Evolutionary conservation across 768 basidiomycete genomes (phyloP).

Genomic region (Fomitopsis pulvina): DNA sequence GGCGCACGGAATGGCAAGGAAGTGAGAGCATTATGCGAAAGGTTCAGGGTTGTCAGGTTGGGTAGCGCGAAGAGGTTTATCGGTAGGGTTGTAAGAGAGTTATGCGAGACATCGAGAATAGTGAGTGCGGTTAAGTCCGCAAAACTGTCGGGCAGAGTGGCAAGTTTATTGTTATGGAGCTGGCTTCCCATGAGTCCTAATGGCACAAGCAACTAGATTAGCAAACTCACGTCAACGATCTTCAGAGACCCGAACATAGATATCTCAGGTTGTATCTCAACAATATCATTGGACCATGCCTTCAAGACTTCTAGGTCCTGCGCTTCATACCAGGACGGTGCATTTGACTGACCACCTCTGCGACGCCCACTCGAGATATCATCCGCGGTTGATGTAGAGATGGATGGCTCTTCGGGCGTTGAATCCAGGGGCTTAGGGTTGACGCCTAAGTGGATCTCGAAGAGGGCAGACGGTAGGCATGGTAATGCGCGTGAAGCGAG

Average conservation of each 20-base stretch:
- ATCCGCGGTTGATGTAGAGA: slow-evolving; percentile 28
- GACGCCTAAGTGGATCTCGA: slow-evolving; percentile 73
- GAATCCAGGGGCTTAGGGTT: slow-evolving; percentile 64
- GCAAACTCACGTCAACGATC: slow-evolving; percentile 59
- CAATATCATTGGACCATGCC: slow-evolving; percentile 74
- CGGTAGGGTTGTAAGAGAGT: slow-evolving; percentile 58
- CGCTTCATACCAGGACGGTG: slow-evolving; percentile 74
- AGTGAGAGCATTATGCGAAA: slow-evolving; percentile 64
- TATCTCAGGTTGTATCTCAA: slow-evolving; percentile 76
- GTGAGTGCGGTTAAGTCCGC: slow-evolving; percentile 63
- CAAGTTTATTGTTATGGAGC: slow-evolving; percentile 72
- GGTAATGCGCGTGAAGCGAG: slow-evolving; percentile 65
- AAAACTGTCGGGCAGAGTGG: slow-evolving; percentile 55
- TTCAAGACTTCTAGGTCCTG: slow-evolving; percentile 73
- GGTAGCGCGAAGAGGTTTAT: slow-evolving; percentile 62
- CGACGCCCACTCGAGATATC: slow-evolving; percentile 27
- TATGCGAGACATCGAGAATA: slow-evolving; percentile 68
- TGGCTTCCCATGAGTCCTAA: slow-evolving; percentile 22
- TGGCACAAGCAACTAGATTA: not conserved
- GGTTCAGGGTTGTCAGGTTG: slow-evolving; percentile 54
- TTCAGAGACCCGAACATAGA: slow-evolving; percentile 81
- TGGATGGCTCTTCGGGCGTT: slow-evolving; percentile 53
- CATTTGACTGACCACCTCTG: slow-evolving; percentile 36
- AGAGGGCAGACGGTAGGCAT: slow-evolving; percentile 71
- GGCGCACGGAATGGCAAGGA: slow-evolving; percentile 57